Evolutionary conservation across 352 stramenopile genomes (phyloP), one percentile per base, ranked within the genome.

Genomic region (Phytophthora chlamydospora): DNA sequence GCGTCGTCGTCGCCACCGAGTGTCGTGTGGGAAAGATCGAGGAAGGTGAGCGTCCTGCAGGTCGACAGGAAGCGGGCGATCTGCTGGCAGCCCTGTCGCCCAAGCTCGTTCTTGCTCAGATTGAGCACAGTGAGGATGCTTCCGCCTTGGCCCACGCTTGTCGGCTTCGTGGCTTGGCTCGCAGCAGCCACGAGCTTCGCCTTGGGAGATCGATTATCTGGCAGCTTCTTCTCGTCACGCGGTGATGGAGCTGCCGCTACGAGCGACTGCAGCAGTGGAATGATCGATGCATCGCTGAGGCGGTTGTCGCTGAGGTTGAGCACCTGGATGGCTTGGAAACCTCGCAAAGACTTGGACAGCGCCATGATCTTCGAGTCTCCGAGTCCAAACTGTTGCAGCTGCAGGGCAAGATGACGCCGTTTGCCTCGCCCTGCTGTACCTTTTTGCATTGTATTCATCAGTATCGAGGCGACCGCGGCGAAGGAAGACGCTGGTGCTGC

Each of bases 371-470:
- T 89, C 1, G 55, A 47, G 29, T 93, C 81, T 0, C 84, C 84
- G 0, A 93, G 75, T 7, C 84, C 84, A 56, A 91, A 93, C 40
- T 93, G 79, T 51, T 90, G 76, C 33, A 93, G 46, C 24, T 90
- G 70, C 0, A 93, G 44, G 4, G 75, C 68, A 27, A 85, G 62
- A 32, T 80, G 77, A 16, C 74, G 68, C 24, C 80, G 80, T 54
- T 83, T 88, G 33, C 71, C 16, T 52, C 58, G 53, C 67, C 61
- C n/a, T 43, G 14, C 24, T 11, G 34, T 16, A 7, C 71, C 54
- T 16, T 76, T 71, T 12, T 74, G 69, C 9, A 77, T 66, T 0
- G 62, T 51, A 17, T 59, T 75, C 3, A 90, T 42, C 0, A 90
- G 48, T 27, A 67, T 75, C 7, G 76, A 76, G 0, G 78, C 73